phyloP scores from a whole-genome alignment of 2,329 filamentous ascomycete species.

The Conoideocrella luteorostrata region DNA sequence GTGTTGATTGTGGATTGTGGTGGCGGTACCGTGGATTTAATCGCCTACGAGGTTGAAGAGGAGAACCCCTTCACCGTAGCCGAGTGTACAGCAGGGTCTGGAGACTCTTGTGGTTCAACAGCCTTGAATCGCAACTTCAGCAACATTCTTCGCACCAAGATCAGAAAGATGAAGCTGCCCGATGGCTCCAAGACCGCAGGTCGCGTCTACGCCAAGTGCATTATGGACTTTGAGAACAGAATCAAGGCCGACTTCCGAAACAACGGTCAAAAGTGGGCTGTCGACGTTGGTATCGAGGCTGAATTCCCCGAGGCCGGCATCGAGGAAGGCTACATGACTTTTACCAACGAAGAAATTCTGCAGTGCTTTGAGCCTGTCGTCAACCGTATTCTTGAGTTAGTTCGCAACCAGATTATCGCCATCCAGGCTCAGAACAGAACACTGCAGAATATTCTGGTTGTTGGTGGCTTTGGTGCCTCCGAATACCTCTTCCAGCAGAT shows the following conservation, averaged over 20 bases:
- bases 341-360: slow-evolving; percentile 97
- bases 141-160: slow-evolving; percentile 95
- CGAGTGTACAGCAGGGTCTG: slow-evolving; percentile 94
- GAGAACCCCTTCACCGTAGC: slow-evolving; percentile 95
- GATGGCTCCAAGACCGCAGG: slow-evolving; percentile 97
- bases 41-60: slow-evolving; percentile 97
- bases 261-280: slow-evolving; percentile 98
- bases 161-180: slow-evolving; percentile 97
- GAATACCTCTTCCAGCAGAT: slow-evolving; percentile 99
- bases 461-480: slow-evolving; percentile 95
- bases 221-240: slow-evolving; percentile 99
- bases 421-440: slow-evolving; percentile 95
- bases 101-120: slow-evolving; percentile 97
- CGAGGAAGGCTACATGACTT: slow-evolving; percentile 99
- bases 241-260: slow-evolving; percentile 99
- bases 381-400: slow-evolving; percentile 91
- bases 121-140: slow-evolving; percentile 97
- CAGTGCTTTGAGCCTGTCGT: slow-evolving; percentile 99
- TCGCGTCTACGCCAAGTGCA: slow-evolving; percentile 97
- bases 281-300: slow-evolving; percentile 96
- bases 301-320: slow-evolving; percentile 97
- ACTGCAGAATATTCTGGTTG: slow-evolving; percentile 92
- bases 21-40: slow-evolving; percentile 97
- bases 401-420: slow-evolving; percentile 96
- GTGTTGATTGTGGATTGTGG: slow-evolving; percentile 97